These are phyloP conservation scores for Jimgerdemannia lactiflua DNA, from an alignment of 192 early-diverging fungal species.

Conservation along the genomic window DNA sequence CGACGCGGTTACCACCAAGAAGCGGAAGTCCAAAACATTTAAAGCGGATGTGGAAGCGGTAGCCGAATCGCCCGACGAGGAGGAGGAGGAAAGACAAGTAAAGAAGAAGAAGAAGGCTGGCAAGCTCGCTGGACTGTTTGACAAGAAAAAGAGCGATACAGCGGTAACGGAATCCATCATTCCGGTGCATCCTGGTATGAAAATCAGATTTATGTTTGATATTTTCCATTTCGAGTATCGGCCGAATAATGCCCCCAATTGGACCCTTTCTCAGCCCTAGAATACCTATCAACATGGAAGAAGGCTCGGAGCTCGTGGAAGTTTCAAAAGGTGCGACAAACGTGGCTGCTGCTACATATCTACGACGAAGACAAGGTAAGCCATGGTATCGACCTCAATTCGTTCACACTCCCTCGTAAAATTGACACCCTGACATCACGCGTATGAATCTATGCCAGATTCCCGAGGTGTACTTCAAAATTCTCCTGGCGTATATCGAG, in stretches of 20 bases:
- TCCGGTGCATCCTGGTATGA: slow-evolving; percentile 4
- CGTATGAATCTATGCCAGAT: slow-evolving; percentile 14
- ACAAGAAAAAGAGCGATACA: slow-evolving; percentile 1
- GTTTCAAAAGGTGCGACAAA: slow-evolving; percentile 31
- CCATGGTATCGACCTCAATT: not conserved
- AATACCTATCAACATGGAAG: slow-evolving; percentile 20
- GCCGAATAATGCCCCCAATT: not conserved
- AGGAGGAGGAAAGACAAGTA: slow-evolving; percentile 12
- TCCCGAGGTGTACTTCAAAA: slow-evolving; percentile 21
- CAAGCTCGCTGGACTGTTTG: not conserved
- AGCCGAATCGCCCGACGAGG: slow-evolving; percentile 1
- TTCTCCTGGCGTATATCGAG: slow-evolving; percentile 24
- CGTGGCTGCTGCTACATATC: slow-evolving; percentile 24
- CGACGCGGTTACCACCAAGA: too few relatives aligned
- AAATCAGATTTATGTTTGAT: not conserved
- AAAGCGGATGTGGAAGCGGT: not conserved
- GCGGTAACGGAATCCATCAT: slow-evolving; percentile 9
- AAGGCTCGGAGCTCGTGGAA: slow-evolving; percentile 26
- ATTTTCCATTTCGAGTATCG: too few relatives aligned
- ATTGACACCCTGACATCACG: not conserved
- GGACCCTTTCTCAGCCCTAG: slow-evolving; percentile 2
- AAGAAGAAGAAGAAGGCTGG: slow-evolving; percentile 9
- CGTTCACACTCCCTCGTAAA: not conserved
- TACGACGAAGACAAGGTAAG: slow-evolving; percentile 26
- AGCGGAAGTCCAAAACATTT: not conserved